Conservation (phyloP, 305 asterid genomes). For the Solanum hybrid region DNA sequence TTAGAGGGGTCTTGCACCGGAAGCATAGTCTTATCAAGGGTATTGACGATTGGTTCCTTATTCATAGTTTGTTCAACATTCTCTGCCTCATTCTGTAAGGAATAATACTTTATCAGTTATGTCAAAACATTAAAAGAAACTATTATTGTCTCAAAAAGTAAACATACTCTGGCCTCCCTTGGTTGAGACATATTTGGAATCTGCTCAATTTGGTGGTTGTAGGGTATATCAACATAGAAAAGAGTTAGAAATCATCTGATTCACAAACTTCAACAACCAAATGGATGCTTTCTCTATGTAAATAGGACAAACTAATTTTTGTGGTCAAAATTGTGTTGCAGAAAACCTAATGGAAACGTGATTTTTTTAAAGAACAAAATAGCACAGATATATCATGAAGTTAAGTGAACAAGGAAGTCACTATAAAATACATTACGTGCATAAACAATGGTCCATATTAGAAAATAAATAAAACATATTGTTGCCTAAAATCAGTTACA, state of each 20-base stretch:
- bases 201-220: background rate
- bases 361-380: background rate
- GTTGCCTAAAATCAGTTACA: slow-evolving; percentile 15
- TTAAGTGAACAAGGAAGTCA: background rate
- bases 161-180: background rate
- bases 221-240: background rate
- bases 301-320: background rate
- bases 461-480: background rate
- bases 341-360: background rate
- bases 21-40: background rate
- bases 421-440: background rate
- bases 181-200: background rate
- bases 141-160: background rate
- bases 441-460: background rate
- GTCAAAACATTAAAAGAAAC: background rate
- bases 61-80: background rate
- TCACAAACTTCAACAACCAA: background rate
- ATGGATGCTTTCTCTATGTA: background rate
- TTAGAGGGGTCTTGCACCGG: background rate
- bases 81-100: slow-evolving; percentile 10
- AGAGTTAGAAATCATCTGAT: background rate
- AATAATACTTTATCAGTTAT: background rate
- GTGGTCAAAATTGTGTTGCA: background rate
- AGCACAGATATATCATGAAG: background rate
- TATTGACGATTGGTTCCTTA: slow-evolving; percentile 3